A percentile compares a stretch with the other conserved stretches of the same genome.
Conservation (phyloP, 176 grass and related monocot species). For the Aegilops bicornis region DNA sequence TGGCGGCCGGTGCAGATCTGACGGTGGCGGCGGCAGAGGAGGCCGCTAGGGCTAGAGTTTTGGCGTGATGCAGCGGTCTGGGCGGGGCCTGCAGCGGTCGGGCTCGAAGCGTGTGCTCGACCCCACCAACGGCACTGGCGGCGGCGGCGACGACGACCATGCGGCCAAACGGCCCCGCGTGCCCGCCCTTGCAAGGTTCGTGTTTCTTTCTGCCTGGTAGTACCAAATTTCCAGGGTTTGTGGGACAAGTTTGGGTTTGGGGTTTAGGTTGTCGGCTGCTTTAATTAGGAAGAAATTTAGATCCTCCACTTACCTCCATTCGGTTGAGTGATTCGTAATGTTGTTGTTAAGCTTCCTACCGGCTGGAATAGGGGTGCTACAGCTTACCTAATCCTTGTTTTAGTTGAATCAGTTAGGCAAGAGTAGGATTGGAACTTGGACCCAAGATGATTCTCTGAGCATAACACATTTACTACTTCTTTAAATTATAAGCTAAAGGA, state of each 20-base stretch:
- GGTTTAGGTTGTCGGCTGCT: slow-evolving; percentile 1
- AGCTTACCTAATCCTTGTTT: not conserved
- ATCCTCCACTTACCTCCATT: not conserved
- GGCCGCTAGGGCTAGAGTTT: slow-evolving; percentile 18
- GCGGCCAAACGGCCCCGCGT: slow-evolving; percentile 52
- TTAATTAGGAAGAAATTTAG: not conserved
- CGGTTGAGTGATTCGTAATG: not conserved
- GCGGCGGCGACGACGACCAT: slow-evolving; percentile 43
- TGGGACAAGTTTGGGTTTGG: not conserved
- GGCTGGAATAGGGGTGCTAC: not conserved
- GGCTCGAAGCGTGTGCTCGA: slow-evolving; percentile 55
- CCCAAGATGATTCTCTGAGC: not conserved
- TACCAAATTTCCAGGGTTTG: not conserved
- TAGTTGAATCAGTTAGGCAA: not conserved
- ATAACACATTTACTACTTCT: not conserved
- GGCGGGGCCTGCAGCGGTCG: slow-evolving; percentile 43
- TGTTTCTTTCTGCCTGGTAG: not conserved
- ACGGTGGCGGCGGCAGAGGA: not conserved
- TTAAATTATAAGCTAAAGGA: not conserved
- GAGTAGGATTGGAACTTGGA: not conserved
- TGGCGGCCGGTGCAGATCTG: slow-evolving; percentile 43
- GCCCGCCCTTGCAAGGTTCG: slow-evolving; percentile 56
- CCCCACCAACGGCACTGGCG: not conserved
- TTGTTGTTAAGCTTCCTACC: not conserved
- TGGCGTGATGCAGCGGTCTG: slow-evolving; percentile 45